Evolutionary conservation across 169 alveolate genomes (phyloP).

Genomic region (Sarcocystis neurona): DNA sequence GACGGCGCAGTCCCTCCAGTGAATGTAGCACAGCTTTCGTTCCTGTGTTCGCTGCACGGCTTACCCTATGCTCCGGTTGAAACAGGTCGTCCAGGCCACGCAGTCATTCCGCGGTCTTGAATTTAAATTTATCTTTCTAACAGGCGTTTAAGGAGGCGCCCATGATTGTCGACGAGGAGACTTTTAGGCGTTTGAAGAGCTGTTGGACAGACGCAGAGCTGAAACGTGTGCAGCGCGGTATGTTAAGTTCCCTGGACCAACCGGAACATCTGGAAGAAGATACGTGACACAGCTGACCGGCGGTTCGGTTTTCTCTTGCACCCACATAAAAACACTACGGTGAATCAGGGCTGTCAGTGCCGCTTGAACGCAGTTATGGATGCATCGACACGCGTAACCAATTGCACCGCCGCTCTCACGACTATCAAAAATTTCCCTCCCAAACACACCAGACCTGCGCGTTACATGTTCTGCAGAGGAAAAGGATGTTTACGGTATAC

Average conservation of each 20-base stretch:
- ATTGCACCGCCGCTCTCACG: background rate
- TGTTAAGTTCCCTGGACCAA: background rate
- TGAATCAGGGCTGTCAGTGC: too few species aligned
- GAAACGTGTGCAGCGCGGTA: slow-evolving; percentile 36
- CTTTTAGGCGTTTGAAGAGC: slow-evolving; percentile 28
- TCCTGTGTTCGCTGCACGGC: background rate
- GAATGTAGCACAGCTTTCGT: background rate
- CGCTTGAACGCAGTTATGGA: too few species aligned
- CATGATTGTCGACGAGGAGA: slow-evolving; percentile 45
- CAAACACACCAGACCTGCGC: background rate
- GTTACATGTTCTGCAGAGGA: slow-evolving; percentile 38
- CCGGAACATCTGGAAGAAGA: background rate
- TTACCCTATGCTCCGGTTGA: background rate
- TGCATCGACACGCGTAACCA: background rate
- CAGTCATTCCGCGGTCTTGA: background rate
- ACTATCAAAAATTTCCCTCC: background rate
- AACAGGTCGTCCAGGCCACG: background rate
- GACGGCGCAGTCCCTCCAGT: background rate
- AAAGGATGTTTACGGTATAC: slow-evolving; percentile 31
- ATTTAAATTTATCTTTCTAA: too few species aligned
- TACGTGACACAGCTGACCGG: background rate
- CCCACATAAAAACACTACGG: too few species aligned
- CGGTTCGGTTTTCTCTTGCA: background rate
- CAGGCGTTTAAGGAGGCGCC: slow-evolving; percentile 46
- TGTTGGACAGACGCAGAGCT: slow-evolving; percentile 48